Evolutionary conservation across 805 yeast genomes (phyloP), one percentile per base, ranked within the genome.

Genomic region (Phaffomyces opuntiae): DNA sequence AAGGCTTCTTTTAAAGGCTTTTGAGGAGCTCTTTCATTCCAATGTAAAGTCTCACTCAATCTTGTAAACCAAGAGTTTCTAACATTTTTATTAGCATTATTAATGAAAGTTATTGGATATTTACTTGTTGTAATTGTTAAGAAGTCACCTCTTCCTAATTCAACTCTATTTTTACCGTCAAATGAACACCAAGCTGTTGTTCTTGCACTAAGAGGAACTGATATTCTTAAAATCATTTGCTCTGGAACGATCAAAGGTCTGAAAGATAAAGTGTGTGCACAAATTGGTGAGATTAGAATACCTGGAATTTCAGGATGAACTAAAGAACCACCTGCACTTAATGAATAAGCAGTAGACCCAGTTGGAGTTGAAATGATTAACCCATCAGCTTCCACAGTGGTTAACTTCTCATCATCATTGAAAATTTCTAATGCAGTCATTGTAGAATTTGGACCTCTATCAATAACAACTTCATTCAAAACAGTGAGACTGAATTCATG

Each of bases 301-400:
- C 80, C 77, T 9, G 77, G 76, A 19, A 76, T 75, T 49, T 68
- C 67, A 2, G 81, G 81, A 52, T 76, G 80, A 4, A 73, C 74
- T 36, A 76, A 68, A 29, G 78, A 67, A 0, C 81, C 81, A 14
- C 81, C 81, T 8, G 78, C 69, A 40, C 75, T 68, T 38, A 76
- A 61, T 1, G 78, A 73, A 53, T 76, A 76, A 2, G 81, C 81
- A 0, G 81, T 76, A 5, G 83, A 77, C 0, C 87, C 87, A 17
- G 83, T 79, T 8, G 87, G 87, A 0, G 87, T 78, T 3, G 83
- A 72, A 39, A 79, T 73, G 12, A 79, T 78, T 12, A 79, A 62
- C 2, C 87, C 87, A 60, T 81, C 87, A 0, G 84, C 85, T 16
- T 79, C 80, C 21, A 82, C 78, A 4, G 82, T 74, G 14, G 87